A percentile compares a stretch with the other conserved stretches of the same genome.
phyloP scores from a whole-genome alignment of 164 flowering plant genomes.

The Chimonanthus salicifolius region DNA sequence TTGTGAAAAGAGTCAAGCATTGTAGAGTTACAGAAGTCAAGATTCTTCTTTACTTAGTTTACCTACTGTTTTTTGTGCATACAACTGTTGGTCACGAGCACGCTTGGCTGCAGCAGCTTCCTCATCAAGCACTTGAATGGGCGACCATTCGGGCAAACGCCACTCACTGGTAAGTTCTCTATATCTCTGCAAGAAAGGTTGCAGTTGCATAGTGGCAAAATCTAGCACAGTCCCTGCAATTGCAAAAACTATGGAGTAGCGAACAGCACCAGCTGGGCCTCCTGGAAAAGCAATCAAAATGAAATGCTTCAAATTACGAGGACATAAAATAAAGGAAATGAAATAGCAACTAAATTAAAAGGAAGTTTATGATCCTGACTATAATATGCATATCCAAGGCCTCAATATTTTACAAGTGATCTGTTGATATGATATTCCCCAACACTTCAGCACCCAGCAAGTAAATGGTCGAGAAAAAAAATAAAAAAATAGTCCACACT shows the following conservation, averaged over 20 bases:
- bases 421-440: neutral
- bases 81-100: conserved; percentile 60
- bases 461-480: neutral
- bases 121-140: conserved; percentile 83
- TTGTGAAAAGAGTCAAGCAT: neutral
- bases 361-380: neutral
- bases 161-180: conserved; percentile 29
- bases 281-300: conserved; percentile 31
- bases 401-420: neutral
- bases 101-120: conserved; percentile 80
- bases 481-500: neutral
- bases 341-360: no score
- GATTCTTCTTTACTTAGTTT: conserved; percentile 49
- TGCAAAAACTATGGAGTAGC: conserved; percentile 63
- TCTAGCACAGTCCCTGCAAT: conserved; percentile 66
- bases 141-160: conserved; percentile 84
- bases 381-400: neutral
- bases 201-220: conserved; percentile 40
- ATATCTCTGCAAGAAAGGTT: conserved; percentile 30
- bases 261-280: conserved; percentile 69
- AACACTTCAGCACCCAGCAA: neutral
- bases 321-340: neutral
- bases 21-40: conserved; percentile 16
- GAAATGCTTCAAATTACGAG: neutral
- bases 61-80: conserved; percentile 33